Evolutionary conservation across 108 stramenopile genomes (phyloP).

Genomic region (Cylindrotheca closterium): DNA sequence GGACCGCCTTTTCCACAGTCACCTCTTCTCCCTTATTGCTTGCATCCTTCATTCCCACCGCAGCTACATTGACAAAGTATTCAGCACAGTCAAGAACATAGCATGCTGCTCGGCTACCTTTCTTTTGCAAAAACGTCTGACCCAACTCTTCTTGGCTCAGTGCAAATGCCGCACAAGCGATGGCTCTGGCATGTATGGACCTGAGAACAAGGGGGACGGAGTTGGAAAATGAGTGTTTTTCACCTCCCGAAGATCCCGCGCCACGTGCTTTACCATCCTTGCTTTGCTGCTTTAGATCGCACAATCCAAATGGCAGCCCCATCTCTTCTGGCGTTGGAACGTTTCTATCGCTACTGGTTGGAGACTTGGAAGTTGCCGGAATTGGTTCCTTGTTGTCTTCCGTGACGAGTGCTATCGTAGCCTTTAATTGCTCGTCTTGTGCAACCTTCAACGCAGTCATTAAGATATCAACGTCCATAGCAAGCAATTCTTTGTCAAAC

Average conservation of each 20-base stretch:
- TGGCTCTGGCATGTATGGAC: slow-evolving; percentile 85
- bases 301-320: slow-evolving; percentile 81
- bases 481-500: slow-evolving; percentile 75
- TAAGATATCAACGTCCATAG: slow-evolving; percentile 87
- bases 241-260: slow-evolving; percentile 48
- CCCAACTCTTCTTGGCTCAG: slow-evolving; percentile 87
- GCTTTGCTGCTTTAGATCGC: slow-evolving; percentile 49
- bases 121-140: slow-evolving; percentile 82
- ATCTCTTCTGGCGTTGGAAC: slow-evolving; percentile 76
- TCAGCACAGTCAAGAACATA: slow-evolving; percentile 88
- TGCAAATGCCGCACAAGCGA: slow-evolving; percentile 80
- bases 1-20: slow-evolving; percentile 84
- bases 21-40: slow-evolving; percentile 77
- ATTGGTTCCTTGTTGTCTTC: slow-evolving; percentile 78
- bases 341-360: slow-evolving; percentile 51
- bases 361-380: slow-evolving; percentile 37
- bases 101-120: slow-evolving; percentile 70
- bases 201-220: slow-evolving; percentile 80
- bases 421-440: slow-evolving; percentile 87
- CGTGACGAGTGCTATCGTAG: slow-evolving; percentile 64
- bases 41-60: slow-evolving; percentile 81
- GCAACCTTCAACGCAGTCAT: slow-evolving; percentile 85
- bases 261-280: slow-evolving; percentile 36
- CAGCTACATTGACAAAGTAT: slow-evolving; percentile 83
- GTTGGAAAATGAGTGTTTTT: slow-evolving; percentile 72